Evolutionary conservation across 2,329 filamentous ascomycete genomes (phyloP).

Genomic region (Verticillium tricorpus): DNA sequence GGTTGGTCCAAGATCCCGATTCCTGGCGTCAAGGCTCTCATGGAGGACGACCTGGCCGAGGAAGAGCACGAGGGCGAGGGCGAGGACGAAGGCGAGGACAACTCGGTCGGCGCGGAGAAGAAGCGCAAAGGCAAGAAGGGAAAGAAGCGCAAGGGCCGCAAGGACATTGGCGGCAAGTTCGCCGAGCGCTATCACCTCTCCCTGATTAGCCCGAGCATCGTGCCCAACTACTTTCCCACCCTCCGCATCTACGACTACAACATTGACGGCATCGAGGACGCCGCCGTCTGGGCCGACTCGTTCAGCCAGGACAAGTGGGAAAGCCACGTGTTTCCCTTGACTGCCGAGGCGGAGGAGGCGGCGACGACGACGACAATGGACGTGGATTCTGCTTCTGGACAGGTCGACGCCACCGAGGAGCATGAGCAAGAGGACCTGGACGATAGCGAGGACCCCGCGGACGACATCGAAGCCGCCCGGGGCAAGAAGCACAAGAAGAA

Average conservation of each 20-base stretch:
- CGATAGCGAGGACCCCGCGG: constrained; percentile 19
- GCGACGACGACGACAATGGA: constrained; percentile 1
- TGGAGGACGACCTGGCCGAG: constrained; percentile 7
- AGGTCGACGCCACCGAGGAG: constrained; percentile 20
- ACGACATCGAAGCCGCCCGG: constrained; percentile 23
- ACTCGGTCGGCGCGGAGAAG: constrained; percentile 15
- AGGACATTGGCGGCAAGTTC: constrained; percentile 69
- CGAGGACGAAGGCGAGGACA: constrained; percentile 15
- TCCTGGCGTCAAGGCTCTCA: constrained; percentile 23
- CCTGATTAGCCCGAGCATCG: constrained; percentile 78
- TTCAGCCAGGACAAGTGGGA: neutral
- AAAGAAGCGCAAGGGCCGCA: constrained; percentile 49
- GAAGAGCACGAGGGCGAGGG: constrained; percentile 13
- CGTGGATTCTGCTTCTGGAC: constrained; percentile 5
- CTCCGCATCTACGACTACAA: constrained; percentile 95
- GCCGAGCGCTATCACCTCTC: constrained; percentile 82
- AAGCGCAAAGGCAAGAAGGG: constrained; percentile 30
- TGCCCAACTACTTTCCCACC: constrained; percentile 89
- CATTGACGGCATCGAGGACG: constrained; percentile 66
- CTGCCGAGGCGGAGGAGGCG: neutral
- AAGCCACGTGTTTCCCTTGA: neutral
- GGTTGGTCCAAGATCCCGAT: constrained; percentile 74
- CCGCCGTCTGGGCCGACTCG: constrained; percentile 39
- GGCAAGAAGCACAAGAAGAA: constrained; percentile 34
- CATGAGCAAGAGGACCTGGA: constrained; percentile 18